phyloP scores from a whole-genome alignment of 2,329 filamentous ascomycete species.

The Apiospora phragmitis region DNA sequence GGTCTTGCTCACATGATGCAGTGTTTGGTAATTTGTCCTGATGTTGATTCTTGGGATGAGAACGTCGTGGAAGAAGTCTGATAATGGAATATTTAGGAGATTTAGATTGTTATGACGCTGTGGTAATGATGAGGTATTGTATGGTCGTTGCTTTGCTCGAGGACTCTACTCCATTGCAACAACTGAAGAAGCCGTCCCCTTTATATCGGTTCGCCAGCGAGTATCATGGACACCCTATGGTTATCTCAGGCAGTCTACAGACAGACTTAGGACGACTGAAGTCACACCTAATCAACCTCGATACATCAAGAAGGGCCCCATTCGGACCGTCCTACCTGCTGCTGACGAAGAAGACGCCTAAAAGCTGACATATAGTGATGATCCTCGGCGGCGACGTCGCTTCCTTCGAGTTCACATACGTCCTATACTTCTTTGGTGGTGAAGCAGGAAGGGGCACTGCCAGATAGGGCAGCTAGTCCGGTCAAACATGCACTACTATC shows the following conservation, averaged over 20 bases:
- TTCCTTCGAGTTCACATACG: neutral
- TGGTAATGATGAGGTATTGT: neutral
- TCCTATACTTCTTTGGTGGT: neutral
- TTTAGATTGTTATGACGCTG: neutral
- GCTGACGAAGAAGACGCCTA: conserved; percentile 1
- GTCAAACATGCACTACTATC: neutral
- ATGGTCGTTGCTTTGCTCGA: neutral
- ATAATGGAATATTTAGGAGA: neutral
- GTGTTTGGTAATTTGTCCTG: neutral
- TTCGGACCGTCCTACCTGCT: neutral
- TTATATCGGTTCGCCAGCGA: neutral
- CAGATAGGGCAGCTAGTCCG: neutral
- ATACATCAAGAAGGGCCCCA: neutral
- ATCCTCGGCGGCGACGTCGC: neutral
- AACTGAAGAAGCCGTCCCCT: neutral
- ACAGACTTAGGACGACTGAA: neutral
- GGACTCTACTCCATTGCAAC: neutral
- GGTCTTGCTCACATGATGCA: neutral
- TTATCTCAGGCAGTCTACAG: neutral
- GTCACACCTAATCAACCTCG: neutral
- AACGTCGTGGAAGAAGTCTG: neutral
- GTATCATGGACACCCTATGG: neutral
- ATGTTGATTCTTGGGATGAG: neutral
- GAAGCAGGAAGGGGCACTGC: neutral
- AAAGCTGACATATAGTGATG: neutral